Conservation (phyloP, 352 stramenopile species). For the Phytopythium montanum region DNA sequence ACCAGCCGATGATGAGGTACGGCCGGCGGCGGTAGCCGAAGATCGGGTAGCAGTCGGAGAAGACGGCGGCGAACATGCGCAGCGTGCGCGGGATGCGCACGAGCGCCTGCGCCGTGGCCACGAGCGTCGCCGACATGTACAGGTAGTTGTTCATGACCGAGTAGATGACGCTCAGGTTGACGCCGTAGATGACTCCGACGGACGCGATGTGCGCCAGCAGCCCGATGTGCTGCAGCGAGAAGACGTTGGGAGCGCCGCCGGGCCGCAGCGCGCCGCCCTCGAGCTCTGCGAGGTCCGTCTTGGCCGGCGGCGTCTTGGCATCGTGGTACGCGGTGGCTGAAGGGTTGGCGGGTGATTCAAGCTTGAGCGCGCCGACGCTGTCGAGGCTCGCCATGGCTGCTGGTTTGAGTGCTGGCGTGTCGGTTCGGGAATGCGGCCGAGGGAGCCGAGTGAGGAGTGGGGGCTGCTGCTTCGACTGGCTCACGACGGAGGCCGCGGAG, state of each 20-base stretch:
- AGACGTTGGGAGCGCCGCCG: background rate
- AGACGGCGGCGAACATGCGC: background rate
- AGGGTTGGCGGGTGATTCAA: too few species aligned
- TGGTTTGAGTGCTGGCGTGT: too few species aligned
- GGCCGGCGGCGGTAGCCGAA: slow-evolving; percentile 66
- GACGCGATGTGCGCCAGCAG: slow-evolving; percentile 35
- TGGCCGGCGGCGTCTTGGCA: too few species aligned
- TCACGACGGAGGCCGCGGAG: too few species aligned
- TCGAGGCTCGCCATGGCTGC: too few species aligned
- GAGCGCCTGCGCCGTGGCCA: background rate
- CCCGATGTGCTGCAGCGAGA: slow-evolving; percentile 29
- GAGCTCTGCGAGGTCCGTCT: too few species aligned
- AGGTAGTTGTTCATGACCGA: slow-evolving; percentile 9
- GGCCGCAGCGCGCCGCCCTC: background rate
- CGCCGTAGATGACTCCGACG: slow-evolving; percentile 47
- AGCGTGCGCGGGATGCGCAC: background rate
- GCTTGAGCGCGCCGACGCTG: too few species aligned
- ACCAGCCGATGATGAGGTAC: slow-evolving; percentile 77
- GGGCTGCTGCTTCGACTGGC: too few species aligned
- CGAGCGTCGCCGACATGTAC: background rate
- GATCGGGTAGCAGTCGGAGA: too few species aligned
- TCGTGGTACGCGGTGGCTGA: too few species aligned
- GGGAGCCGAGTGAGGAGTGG: too few species aligned
- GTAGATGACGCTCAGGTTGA: slow-evolving; percentile 39
- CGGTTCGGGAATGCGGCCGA: too few species aligned